Base-by-base conservation (phyloP, 208 protist genomes). In the Chromosphaera perkinsii region DNA sequence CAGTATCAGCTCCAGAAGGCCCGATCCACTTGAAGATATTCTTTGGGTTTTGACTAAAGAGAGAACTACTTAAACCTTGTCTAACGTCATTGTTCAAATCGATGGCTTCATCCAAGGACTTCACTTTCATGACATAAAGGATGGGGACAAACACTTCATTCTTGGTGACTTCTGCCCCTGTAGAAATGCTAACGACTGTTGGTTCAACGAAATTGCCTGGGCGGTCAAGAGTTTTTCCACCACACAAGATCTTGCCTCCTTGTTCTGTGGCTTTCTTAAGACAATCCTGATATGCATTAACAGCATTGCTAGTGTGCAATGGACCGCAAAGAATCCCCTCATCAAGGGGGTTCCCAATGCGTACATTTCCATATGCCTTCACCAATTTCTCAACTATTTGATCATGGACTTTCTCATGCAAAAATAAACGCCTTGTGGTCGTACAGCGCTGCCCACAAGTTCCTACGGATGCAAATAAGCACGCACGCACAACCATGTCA, bases 381-480 rank as follows among this genome's bases (percentile, higher is more conserved):
- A 40, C 42, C 5, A 89, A 61, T 10, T 61, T 45, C 12, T 65
- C 56, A 2, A 85, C 0, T 26, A 89, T 42, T 9, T 48, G 22
- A 45, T 89, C 82, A 42, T 84, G 75, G 5, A 79, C 51, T 17
- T 52, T 61, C 42, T 87, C 84, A 57, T 89, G 84, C 14, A 88
- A 32, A 26, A 85, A 32, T 35, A 88, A 54, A 35, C 85, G 49
- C 35, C 85, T 48, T 10, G 24, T 51, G 2, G 79, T 80, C 1
- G 85, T 89, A 59, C 85, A 89, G 12, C 85, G 58, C 69, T 89
- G 85, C 42, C 85, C 85, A 26, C 74, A 69, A 26, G 85, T 89
- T 40, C 85, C 85, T 32, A 89, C 84, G 0, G 81, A 27, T 12
- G 68, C 84, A 48, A 89, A 89, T 3, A 88, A 35, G 20, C 78